A percentile compares a stretch with the other conserved stretches of the same genome.
Evolutionary conservation across 2,329 filamentous ascomycete genomes (phyloP).

Genomic region (Arthroderma sp.): DNA sequence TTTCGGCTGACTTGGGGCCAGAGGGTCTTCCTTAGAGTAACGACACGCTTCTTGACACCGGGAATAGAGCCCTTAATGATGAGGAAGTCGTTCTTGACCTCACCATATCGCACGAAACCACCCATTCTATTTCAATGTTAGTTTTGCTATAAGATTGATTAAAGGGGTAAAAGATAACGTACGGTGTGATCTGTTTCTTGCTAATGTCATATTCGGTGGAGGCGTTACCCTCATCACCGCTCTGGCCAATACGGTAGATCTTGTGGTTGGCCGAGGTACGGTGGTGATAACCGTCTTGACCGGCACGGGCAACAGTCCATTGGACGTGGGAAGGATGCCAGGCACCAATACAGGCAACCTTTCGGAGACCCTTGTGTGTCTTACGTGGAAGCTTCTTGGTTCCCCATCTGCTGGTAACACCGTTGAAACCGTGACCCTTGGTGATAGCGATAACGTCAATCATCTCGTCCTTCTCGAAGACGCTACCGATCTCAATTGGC

Average conservation of each 20-base stretch:
- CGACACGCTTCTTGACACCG: constrained; percentile 98
- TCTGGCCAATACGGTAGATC: constrained; percentile 97
- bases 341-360: constrained; percentile 99
- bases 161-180: constrained; percentile 38
- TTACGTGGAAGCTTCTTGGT: constrained; percentile 99
- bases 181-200: constrained; percentile 99
- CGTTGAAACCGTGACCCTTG: constrained; percentile 97
- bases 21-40: constrained; percentile 98
- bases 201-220: constrained; percentile 91
- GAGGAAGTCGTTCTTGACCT: constrained; percentile 98
- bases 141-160: constrained; percentile 10
- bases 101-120: constrained; percentile 98
- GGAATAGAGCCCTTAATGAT: constrained; percentile 96
- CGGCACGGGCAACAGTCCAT: constrained; percentile 99
- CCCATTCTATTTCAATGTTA: constrained; percentile 56
- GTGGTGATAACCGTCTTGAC: constrained; percentile 99
- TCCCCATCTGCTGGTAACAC: constrained; percentile 96
- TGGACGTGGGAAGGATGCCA: constrained; percentile 99
- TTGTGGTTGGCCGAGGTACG: constrained; percentile 99
- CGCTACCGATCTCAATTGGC: constrained; percentile 78
- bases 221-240: constrained; percentile 76
- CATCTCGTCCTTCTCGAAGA: constrained; percentile 99
- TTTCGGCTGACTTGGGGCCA: constrained; percentile 92
- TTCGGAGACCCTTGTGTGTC: constrained; percentile 99
- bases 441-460: constrained; percentile 98